phyloP scores from a whole-genome alignment of 495 filamentous ascomycete species.

The Parathielavia hyrcaniae region DNA sequence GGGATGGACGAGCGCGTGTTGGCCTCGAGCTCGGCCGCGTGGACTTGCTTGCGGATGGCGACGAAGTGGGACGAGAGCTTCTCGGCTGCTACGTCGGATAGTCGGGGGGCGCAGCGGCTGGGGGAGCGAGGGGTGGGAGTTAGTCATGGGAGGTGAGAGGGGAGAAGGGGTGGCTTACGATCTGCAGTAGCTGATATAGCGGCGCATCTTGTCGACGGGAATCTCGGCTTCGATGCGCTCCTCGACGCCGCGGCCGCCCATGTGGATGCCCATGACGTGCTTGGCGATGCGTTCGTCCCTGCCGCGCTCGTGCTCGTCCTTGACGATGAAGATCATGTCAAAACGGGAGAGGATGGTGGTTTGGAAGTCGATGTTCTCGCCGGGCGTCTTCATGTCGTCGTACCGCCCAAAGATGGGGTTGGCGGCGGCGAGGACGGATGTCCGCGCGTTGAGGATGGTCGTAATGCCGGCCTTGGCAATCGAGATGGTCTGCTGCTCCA shows the following conservation, averaged over 20 bases:
- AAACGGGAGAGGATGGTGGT: conserved; percentile 98
- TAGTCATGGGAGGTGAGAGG: conserved; percentile 25
- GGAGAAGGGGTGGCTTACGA: conserved; percentile 52
- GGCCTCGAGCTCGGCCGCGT: conserved; percentile 78
- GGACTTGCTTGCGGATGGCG: conserved; percentile 88
- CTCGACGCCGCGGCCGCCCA: conserved; percentile 80
- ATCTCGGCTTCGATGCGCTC: conserved; percentile 81
- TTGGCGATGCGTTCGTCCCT: conserved; percentile 91
- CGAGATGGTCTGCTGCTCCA: conserved; percentile 99
- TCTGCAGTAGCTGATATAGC: conserved; percentile 97
- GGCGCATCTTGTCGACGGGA: conserved; percentile 91
- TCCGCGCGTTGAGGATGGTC: conserved; percentile 93
- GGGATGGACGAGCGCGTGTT: conserved; percentile 87
- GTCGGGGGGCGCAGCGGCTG: conserved; percentile 85
- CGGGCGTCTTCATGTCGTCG: conserved; percentile 94
- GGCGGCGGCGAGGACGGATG: conserved; percentile 90
- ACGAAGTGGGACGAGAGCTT: conserved; percentile 98
- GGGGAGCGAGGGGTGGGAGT: conserved; percentile 25
- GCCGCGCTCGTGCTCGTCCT: conserved; percentile 83
- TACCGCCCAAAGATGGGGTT: conserved; percentile 98
- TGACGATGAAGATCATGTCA: conserved; percentile 99
- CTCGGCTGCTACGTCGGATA: conserved; percentile 88
- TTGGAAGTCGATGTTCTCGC: conserved; percentile 99
- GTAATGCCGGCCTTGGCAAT: conserved; percentile 99
- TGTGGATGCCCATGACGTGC: conserved; percentile 97